A percentile compares a stretch with the other conserved stretches of the same genome.
Evolutionary conservation across 208 protist genomes (phyloP).

Genomic region (Leishmania tropica): DNA sequence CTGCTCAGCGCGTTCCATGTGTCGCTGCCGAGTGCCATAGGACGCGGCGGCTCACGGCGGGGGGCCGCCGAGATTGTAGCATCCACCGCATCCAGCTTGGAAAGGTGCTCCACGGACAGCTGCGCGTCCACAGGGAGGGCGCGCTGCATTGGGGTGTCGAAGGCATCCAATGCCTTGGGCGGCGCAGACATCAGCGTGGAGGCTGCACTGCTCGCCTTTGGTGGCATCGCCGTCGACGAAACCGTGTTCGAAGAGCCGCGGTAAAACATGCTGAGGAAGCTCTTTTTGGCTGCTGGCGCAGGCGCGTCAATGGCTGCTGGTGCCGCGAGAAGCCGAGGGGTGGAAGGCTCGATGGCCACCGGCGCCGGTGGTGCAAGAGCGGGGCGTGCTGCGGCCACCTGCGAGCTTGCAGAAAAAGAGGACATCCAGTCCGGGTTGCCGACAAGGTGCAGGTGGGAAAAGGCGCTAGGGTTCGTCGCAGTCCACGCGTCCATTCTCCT

Average conservation of each 20-base stretch:
- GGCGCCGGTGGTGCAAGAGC: conserved; percentile 23
- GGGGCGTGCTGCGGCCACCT: conserved; percentile 17
- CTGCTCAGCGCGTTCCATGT: conserved; percentile 44
- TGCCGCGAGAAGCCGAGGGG: conserved; percentile 5
- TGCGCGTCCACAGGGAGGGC: conserved; percentile 41
- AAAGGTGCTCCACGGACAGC: conserved; percentile 34
- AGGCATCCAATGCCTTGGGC: conserved; percentile 15
- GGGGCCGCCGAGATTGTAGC: conserved; percentile 13
- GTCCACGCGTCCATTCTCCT: not conserved
- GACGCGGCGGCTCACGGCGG: conserved; percentile 23
- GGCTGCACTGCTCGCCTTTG: not conserved
- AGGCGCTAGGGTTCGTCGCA: conserved; percentile 20
- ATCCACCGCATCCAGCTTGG: conserved; percentile 13
- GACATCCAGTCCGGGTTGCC: conserved; percentile 68
- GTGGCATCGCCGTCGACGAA: not conserved
- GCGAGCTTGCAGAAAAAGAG: conserved; percentile 35
- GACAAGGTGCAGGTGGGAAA: conserved; percentile 48
- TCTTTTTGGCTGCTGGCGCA: conserved; percentile 15
- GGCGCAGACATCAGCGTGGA: not conserved
- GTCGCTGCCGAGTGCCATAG: conserved; percentile 44
- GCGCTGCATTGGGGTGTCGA: conserved; percentile 29
- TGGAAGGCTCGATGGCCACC: conserved; percentile 11
- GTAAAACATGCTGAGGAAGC: conserved; percentile 51
- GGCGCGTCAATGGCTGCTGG: conserved; percentile 34
- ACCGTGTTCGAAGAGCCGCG: conserved; percentile 9